Evolutionary conservation across 139 green algal genomes (phyloP), one percentile per base, ranked within the genome.

Genomic region (Chlamydomonas sphaeroides): DNA sequence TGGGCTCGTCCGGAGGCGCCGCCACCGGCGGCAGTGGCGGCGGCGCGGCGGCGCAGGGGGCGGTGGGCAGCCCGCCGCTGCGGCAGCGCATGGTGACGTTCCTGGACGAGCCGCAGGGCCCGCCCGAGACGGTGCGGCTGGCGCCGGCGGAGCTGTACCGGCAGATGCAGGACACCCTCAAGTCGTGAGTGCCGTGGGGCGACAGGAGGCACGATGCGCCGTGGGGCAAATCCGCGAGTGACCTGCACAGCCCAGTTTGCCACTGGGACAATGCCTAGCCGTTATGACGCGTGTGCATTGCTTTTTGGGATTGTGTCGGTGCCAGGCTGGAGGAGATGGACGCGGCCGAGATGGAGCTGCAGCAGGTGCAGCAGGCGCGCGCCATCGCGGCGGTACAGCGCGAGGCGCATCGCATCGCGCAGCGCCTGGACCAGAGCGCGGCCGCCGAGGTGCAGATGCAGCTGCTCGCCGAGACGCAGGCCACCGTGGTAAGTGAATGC

Each of bases 271-370:
- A n/a, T n/a, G n/a, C n/a, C n/a, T n/a, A n/a, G n/a, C n/a, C n/a
- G n/a, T n/a, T n/a, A n/a, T n/a, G n/a, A n/a, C 62, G 30, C 11
- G 32, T 10, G 56, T 63, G 20, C 23, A 20, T 66, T 36, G 59
- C 59, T 36, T 66, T 53, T 53, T 53, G n/a, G n/a, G n/a, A n/a
- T n/a, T 51, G 45, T 51, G 51, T 68, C 49, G n/a, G 33, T 70
- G 3, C 14, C 78, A 88, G 84, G 69, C 77, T 65, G n/a, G 84
- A 88, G 48, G 84, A 88, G 38, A 23, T 88, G 59, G 77, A 84
- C 53, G 36, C 65, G 20, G 45, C 80, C 56, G 84, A 83, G 68
- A 32, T 33, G 21, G 84, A 88, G 76, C 68, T 88, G 76, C 49
- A 68, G n/a, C 77, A 82, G 38, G 26, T 88, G 30, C 68, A 85